Base-by-base conservation (phyloP, 257 asterid species). In the Echium plantagineum region DNA sequence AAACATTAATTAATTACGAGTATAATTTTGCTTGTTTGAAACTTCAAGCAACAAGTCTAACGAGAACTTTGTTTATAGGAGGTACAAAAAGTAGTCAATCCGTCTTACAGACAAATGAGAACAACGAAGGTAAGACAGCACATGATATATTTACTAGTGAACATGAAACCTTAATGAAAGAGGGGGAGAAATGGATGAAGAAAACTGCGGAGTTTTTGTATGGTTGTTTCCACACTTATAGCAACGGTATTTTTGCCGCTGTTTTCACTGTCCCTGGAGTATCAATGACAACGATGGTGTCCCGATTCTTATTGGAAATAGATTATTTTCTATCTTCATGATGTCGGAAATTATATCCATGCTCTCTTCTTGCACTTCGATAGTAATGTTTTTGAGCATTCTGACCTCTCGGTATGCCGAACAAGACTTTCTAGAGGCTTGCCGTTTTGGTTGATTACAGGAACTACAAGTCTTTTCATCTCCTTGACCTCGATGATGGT, bases 201-300 rank as follows among this genome's bases (percentile, higher is more conserved):
- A 66, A 68, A 19, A 77, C 63, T 0, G 77, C 83, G 0, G 68
- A 71, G 16, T 31, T 74, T 74, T 0, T 74, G 80, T 69, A 74
- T 74, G 80, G 55, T 77, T 0, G 80, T 77, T 0, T 35, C 77
- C 2, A 65, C 70, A 52, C 71, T 77, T 13, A 74, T 77, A 22
- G 74, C 74, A 38, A 71, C 77, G 2, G 75, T 2, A 80, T 74
- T 9, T 77, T 71, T 71, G 63, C 80, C 10, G 55, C 80, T 0
- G 75, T 71, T 21, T 74, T 77, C 65, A 77, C 80, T 0, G 75
- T 77, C 3, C 83, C 79, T 0, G 83, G 80, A 0, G 83, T 35
- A 35, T 35, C 10, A 74, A 71, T 70, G 28, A 64, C 68, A 64
- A 58, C 59, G 32, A 47, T 0, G 80, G 80, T 1, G 21, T 13